phyloP scores from a whole-genome alignment of 2,329 filamentous ascomycete species.

The Zymoseptoria passerinii region DNA sequence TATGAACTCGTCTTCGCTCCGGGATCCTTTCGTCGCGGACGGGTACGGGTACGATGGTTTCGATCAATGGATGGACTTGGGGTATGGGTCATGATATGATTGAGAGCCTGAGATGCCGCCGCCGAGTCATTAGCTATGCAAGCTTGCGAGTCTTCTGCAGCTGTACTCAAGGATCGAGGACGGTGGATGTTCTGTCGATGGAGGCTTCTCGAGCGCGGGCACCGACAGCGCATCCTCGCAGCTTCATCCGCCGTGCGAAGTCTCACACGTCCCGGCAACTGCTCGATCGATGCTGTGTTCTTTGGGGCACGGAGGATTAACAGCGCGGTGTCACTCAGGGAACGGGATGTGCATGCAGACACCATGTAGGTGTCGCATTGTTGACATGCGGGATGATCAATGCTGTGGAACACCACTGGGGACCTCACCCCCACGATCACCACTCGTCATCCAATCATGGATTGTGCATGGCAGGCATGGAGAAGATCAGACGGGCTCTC shows the following conservation, averaged over 20 bases:
- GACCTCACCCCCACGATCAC: no score
- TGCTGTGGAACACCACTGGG: not conserved
- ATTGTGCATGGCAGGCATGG: no score
- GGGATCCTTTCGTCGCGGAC: slow-evolving; percentile 12
- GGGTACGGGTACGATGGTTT: slow-evolving; percentile 7
- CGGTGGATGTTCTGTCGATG: not conserved
- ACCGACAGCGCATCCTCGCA: not conserved
- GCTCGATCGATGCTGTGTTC: not conserved
- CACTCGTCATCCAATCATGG: no score
- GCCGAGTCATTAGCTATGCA: no score
- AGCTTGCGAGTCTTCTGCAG: no score
- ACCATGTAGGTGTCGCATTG: not conserved
- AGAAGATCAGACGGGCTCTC: no score
- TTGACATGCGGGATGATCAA: not conserved
- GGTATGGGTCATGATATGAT: not conserved
- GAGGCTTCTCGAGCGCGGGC: no score
- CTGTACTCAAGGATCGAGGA: not conserved
- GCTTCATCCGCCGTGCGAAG: not conserved
- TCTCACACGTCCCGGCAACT: not conserved
- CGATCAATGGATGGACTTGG: slow-evolving; percentile 9
- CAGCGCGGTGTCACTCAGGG: not conserved
- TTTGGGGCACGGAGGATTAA: not conserved
- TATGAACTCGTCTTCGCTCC: slow-evolving; percentile 12
- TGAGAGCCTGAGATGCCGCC: no score
- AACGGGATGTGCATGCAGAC: not conserved